Conservation (phyloP, 352 stramenopile genomes). For the Pythium aquatile region DNA sequence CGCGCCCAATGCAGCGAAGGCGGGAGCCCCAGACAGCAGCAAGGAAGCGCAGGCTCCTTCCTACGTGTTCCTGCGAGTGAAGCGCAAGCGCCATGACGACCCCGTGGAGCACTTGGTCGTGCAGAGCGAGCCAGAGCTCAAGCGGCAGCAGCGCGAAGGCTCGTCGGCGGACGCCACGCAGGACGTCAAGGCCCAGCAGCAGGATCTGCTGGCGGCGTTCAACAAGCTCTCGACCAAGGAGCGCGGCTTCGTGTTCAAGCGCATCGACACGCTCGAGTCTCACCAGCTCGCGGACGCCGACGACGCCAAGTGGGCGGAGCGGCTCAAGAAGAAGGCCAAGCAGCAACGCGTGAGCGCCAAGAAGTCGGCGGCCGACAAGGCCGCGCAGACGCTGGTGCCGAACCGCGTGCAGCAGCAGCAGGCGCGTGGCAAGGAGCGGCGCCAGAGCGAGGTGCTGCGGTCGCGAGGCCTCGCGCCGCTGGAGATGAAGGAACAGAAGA, state of each 20-base stretch:
- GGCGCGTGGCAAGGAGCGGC: constrained; percentile 43
- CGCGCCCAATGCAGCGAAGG: constrained; percentile 22
- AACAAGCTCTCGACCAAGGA: constrained; percentile 70
- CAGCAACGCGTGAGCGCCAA: constrained; percentile 37
- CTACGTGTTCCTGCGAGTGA: constrained; percentile 75
- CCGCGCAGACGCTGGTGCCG: constrained; percentile 6
- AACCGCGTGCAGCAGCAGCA: constrained; percentile 56
- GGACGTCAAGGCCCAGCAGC: constrained; percentile 13
- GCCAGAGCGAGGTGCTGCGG: constrained; percentile 51
- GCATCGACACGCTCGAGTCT: constrained; percentile 80
- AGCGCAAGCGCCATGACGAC: constrained; percentile 83
- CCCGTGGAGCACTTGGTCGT: constrained; percentile 68
- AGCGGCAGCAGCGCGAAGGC: constrained; percentile 14
- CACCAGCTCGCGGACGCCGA: constrained; percentile 32
- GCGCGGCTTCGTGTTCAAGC: constrained; percentile 71
- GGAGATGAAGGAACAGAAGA: constrained; percentile 45
- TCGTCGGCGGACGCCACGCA: not conserved
- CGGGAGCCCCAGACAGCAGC: not conserved
- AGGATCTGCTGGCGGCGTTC: constrained; percentile 53
- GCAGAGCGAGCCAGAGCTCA: constrained; percentile 40
- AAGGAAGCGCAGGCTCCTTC: constrained; percentile 21
- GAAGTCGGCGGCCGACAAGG: constrained; percentile 23
- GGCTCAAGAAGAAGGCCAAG: constrained; percentile 65
- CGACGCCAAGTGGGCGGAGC: constrained; percentile 58
- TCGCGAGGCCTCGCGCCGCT: constrained; percentile 42